Conservation (phyloP, 139 green algal species). For the Coccomyxa sp. region DNA sequence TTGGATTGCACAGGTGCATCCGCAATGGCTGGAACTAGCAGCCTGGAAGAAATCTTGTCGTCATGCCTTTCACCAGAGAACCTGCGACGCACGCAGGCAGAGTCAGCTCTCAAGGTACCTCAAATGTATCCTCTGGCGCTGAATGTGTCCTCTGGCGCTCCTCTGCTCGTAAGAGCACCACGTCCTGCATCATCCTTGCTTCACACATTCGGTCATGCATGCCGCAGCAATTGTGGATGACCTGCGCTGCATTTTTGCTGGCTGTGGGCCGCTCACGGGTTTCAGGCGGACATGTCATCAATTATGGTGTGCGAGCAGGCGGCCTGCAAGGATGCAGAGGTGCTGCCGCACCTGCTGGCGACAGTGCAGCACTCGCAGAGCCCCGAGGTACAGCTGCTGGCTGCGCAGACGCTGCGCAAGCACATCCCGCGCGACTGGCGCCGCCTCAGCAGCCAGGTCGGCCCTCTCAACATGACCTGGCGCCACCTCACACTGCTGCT, state of each 20-base stretch:
- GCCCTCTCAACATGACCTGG: too few species aligned
- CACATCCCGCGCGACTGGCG: conserved; percentile 52
- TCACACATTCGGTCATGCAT: neutral
- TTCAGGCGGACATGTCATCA: neutral
- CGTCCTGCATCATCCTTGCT: too few species aligned
- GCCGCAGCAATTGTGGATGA: neutral
- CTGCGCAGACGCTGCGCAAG: conserved; percentile 64
- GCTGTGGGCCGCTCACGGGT: neutral
- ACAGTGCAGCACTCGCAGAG: conserved; percentile 21
- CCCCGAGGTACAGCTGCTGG: conserved; percentile 54
- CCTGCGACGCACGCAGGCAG: neutral
- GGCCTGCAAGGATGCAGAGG: conserved; percentile 16
- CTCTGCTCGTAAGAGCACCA: too few species aligned
- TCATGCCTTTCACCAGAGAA: neutral
- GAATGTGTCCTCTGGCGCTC: too few species aligned
- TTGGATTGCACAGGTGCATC: neutral
- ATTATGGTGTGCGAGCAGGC: neutral
- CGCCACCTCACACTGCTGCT: too few species aligned
- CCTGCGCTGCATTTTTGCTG: neutral
- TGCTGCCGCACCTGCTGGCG: conserved; percentile 53
- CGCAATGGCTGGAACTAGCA: neutral
- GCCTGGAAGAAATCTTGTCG: neutral
- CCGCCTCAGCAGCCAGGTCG: neutral
- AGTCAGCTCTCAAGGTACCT: neutral
- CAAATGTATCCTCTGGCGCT: too few species aligned